Conservation (phyloP, 192 early-diverging fungal species). For the Backusella tarrabulga region DNA sequence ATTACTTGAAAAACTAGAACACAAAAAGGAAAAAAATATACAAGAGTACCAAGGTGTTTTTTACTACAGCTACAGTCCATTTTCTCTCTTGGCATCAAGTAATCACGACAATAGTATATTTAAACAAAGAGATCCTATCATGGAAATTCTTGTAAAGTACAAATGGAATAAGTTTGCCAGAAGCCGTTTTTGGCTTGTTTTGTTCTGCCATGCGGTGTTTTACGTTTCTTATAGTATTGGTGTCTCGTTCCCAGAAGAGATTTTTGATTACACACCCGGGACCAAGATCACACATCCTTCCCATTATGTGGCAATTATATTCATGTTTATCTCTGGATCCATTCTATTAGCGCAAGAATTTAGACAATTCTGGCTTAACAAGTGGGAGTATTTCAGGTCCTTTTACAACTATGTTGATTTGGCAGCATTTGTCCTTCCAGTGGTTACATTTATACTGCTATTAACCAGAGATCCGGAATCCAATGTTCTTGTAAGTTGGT, state of each 20-base stretch:
- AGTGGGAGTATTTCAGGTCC: neutral
- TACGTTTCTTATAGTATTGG: neutral
- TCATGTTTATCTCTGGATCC: neutral
- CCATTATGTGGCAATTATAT: neutral
- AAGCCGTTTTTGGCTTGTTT: neutral
- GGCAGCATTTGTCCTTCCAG: neutral
- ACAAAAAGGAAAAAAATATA: neutral
- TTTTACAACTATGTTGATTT: neutral
- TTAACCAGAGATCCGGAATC: neutral
- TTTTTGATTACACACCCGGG: neutral
- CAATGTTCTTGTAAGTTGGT: neutral
- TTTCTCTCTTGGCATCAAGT: neutral
- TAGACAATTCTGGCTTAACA: neutral
- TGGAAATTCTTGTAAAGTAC: conserved; percentile 4
- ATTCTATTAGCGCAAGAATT: neutral
- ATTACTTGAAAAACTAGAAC: neutral
- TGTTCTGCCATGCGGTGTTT: neutral
- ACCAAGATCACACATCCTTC: neutral
- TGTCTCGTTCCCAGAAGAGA: conserved; percentile 4
- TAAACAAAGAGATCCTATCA: conserved; percentile 4
- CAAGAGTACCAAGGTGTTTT: neutral
- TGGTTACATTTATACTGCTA: neutral
- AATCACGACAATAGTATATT: neutral
- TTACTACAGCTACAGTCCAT: neutral
- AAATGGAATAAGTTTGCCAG: conserved; percentile 10